Evolutionary conservation across 345 rosid genomes (phyloP).

Genomic region (Arabis hirsuta): DNA sequence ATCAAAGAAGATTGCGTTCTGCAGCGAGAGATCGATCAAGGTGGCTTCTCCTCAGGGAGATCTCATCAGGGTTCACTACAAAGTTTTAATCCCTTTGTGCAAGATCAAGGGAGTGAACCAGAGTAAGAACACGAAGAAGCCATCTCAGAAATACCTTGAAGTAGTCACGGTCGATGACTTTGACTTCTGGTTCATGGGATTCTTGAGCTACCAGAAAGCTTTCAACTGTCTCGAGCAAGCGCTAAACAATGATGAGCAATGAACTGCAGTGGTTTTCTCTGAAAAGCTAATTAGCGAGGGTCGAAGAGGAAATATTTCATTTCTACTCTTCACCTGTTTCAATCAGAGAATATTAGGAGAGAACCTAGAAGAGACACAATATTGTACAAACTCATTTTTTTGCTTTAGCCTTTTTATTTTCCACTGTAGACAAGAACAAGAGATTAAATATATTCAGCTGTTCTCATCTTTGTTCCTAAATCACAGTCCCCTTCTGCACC

Average conservation of each 20-base stretch:
- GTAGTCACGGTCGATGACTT: slow-evolving; percentile 66
- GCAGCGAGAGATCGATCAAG: slow-evolving; percentile 52
- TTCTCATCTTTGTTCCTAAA: not conserved
- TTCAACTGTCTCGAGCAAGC: slow-evolving; percentile 61
- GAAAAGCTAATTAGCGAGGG: slow-evolving; percentile 30
- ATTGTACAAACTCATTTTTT: slow-evolving; percentile 36
- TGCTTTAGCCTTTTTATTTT: not conserved
- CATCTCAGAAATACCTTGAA: slow-evolving; percentile 74
- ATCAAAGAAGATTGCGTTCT: slow-evolving; percentile 48
- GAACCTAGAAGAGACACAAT: slow-evolving; percentile 25
- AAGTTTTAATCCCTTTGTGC: slow-evolving; percentile 63
- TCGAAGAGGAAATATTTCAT: slow-evolving; percentile 28
- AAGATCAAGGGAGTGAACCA: slow-evolving; percentile 62
- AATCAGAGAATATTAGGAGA: slow-evolving; percentile 35
- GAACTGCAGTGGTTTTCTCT: slow-evolving; percentile 30
- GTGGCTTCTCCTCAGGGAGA: slow-evolving; percentile 55
- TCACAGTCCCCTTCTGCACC: not conserved
- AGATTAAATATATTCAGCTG: slow-evolving; percentile 16
- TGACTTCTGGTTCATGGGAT: slow-evolving; percentile 97
- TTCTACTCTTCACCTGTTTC: slow-evolving; percentile 28
- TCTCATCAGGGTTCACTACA: slow-evolving; percentile 49
- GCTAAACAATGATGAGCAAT: slow-evolving; percentile 24
- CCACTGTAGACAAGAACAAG: slow-evolving; percentile 18
- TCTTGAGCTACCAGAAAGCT: slow-evolving; percentile 72
- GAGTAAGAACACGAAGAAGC: slow-evolving; percentile 60